phyloP scores from a whole-genome alignment of 805 yeast genomes.

The Ogataea kodamae region DNA sequence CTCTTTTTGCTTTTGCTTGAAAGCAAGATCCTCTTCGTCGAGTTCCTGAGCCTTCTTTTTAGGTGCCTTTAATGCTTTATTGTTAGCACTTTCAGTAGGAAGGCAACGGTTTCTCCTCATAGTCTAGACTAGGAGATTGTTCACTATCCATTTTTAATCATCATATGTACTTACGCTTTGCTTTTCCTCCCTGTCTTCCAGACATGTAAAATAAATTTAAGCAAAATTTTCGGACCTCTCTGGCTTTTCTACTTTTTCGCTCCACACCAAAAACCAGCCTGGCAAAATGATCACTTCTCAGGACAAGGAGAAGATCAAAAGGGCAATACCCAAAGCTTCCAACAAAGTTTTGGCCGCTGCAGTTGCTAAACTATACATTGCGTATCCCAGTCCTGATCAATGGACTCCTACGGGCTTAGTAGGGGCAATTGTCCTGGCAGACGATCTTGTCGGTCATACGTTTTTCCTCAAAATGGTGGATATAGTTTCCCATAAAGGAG shows the following conservation, averaged over 20 bases:
- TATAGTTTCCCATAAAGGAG: slow-evolving; percentile 76
- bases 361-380: slow-evolving; percentile 83
- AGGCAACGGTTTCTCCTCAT: slow-evolving; percentile 27
- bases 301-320: slow-evolving; percentile 86
- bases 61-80: slow-evolving; percentile 62
- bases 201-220: slow-evolving; percentile 53
- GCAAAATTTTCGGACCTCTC: slow-evolving; percentile 5
- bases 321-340: slow-evolving; percentile 83
- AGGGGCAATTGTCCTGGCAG: slow-evolving; percentile 85
- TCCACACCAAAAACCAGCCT: slow-evolving; percentile 12
- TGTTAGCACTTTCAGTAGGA: slow-evolving; percentile 21
- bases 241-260: slow-evolving; percentile 1
- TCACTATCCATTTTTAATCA: slow-evolving; percentile 26
- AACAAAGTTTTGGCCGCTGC: slow-evolving; percentile 89
- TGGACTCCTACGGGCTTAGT: slow-evolving; percentile 89
- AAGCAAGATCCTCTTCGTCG: slow-evolving; percentile 88
- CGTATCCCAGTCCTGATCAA: slow-evolving; percentile 74
- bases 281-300: slow-evolving; percentile 35
- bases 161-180: slow-evolving; percentile 61
- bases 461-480: slow-evolving; percentile 89
- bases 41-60: slow-evolving; percentile 73
- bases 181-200: slow-evolving; percentile 96
- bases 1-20: slow-evolving; percentile 90
- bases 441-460: slow-evolving; percentile 92
- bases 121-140: slow-evolving; percentile 25